These are phyloP conservation scores for Kuraishia cidri DNA, from an alignment of 805 yeast genomes.

Conservation along the genomic window DNA sequence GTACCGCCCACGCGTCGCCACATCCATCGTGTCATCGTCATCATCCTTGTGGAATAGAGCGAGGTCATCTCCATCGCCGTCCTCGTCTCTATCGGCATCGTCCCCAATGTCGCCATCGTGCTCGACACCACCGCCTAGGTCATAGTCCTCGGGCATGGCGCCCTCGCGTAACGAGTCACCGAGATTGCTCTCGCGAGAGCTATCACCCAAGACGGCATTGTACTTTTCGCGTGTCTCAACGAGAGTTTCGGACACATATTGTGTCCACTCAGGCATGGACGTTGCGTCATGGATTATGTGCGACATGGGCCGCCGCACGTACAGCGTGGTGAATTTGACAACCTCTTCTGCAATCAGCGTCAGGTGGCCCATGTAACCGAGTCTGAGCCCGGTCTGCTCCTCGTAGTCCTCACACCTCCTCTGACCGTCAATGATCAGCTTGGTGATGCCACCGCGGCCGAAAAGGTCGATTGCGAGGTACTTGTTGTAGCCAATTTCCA, in stretches of 20 bases:
- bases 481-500: conserved; percentile 80
- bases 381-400: conserved; percentile 49
- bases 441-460: conserved; percentile 52
- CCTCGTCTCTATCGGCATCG: conserved; percentile 23
- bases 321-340: conserved; percentile 68
- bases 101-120: conserved; percentile 24
- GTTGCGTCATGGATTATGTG: conserved; percentile 40
- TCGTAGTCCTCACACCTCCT: conserved; percentile 50
- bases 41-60: conserved; percentile 19
- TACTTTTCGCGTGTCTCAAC: conserved; percentile 90
- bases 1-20: too few species aligned
- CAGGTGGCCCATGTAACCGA: conserved; percentile 97
- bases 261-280: conserved; percentile 59
- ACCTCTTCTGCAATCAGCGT: conserved; percentile 93
- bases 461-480: conserved; percentile 65
- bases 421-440: conserved; percentile 55
- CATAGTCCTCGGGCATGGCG: conserved; percentile 6
- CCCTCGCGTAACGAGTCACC: too few species aligned
- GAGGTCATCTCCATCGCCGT: conserved; percentile 21
- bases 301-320: conserved; percentile 51
- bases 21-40: not conserved
- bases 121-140: conserved; percentile 5
- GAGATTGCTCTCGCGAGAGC: conserved; percentile 38
- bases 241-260: conserved; percentile 73
- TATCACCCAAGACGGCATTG: conserved; percentile 89